Evolutionary conservation across 441 rosid species (phyloP).

Genomic region (Eutrema salsugineum): DNA sequence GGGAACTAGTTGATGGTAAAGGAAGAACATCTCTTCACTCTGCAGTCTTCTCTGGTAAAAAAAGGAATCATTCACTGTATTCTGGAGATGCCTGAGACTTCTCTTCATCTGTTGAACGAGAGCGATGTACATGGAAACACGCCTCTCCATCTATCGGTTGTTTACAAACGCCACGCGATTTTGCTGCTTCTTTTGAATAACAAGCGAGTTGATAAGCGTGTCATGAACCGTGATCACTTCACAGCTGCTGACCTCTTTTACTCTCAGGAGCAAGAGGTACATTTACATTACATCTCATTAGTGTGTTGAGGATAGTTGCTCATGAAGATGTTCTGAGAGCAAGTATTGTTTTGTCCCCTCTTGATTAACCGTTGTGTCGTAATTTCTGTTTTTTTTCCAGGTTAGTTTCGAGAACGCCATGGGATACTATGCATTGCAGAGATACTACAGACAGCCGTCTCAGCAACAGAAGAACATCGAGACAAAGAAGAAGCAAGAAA

Average conservation of each 20-base stretch:
- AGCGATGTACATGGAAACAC: slow-evolving; percentile 43
- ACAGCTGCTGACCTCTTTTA: slow-evolving; percentile 31
- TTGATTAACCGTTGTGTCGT: not conserved
- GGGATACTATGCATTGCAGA: slow-evolving; percentile 13
- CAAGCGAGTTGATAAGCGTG: slow-evolving; percentile 20
- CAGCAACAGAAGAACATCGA: slow-evolving; percentile 17
- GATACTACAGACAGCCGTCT: slow-evolving; percentile 8
- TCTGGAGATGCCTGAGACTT: slow-evolving; percentile 22
- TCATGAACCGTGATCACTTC: slow-evolving; percentile 26
- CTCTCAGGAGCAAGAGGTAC: slow-evolving; percentile 27
- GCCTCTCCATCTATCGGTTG: slow-evolving; percentile 39
- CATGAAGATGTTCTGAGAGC: not conserved
- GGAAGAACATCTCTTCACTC: slow-evolving; percentile 39
- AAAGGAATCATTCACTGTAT: slow-evolving; percentile 25
- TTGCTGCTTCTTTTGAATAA: slow-evolving; percentile 24
- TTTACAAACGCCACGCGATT: slow-evolving; percentile 14
- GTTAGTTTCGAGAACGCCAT: not conserved
- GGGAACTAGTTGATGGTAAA: slow-evolving; percentile 33
- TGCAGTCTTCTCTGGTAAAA: slow-evolving; percentile 34
- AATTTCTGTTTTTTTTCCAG: not conserved
- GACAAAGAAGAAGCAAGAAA: slow-evolving; percentile 7
- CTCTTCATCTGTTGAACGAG: slow-evolving; percentile 24
- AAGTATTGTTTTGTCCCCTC: not conserved
- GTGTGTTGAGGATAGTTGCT: not conserved
- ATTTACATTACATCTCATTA: not conserved